Base-by-base conservation (phyloP, 257 asterid species). In the Gardenia jasminoides region DNA sequence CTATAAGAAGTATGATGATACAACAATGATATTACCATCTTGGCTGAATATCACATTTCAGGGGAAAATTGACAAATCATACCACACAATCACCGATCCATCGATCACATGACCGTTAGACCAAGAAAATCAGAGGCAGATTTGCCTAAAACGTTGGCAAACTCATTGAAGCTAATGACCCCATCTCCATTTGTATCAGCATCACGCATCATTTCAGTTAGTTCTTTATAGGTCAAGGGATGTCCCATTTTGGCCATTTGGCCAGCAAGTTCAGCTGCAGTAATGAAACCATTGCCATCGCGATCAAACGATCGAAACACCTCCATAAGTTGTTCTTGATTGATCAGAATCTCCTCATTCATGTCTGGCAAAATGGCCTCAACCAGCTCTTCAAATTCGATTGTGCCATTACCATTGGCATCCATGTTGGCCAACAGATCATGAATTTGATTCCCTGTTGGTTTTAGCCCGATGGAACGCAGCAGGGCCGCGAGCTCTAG, bases 101-200 rank as follows among this genome's bases (percentile, higher is more conserved):
- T 26, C 0, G 28, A 69, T 81, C 79, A 83, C 12, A 84, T 61
- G 10, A 85, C 83, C 0, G 80, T 73, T 30, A 89, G 77, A 50
- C 91, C 90, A n/a, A 89, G 89, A 72, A 84, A 87, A 62, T 83
- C 89, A 6, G 81, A 70, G 0, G 91, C 91, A 20, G 93, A 89
- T 77, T 83, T 83, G 2, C 87, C 93, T 79, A 90, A 73, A 12
- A 90, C 69, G 69, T 65, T 79, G 6, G 92, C 89, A 79, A 90
- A 90, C 74, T 90, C 94, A 20, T 78, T 79, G 62, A 90, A 90
- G 65, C 91, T 90, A 24, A 90, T 87, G 47, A 88, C 91, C 2
- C 94, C 94, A 67, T 90, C 94, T 0, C 94, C 94, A 13, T 90
- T 87, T 0, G 89, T 84, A 39, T 89, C 91, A 6, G 93, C 93